Conservation (phyloP, 192 early-diverging fungal genomes). For the Coemansia reversa region DNA sequence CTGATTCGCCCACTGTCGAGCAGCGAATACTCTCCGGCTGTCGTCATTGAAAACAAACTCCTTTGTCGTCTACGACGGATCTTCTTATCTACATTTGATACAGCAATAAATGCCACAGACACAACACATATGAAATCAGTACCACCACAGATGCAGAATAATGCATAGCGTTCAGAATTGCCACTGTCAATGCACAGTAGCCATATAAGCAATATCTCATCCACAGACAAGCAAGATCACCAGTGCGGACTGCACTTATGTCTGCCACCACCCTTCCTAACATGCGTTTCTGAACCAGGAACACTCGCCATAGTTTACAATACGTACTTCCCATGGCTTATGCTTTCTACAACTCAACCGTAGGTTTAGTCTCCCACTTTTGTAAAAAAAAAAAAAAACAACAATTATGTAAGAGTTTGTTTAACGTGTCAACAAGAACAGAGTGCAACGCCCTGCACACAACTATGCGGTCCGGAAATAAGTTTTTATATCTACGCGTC, state of each 20-base stretch:
- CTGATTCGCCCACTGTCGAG: slow-evolving; percentile 39
- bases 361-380: not conserved
- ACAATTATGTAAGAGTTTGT: not conserved
- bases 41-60: slow-evolving; percentile 55
- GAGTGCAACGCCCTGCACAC: too few relatives aligned
- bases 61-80: slow-evolving; percentile 47
- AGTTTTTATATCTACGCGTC: too few relatives aligned
- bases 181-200: not conserved
- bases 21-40: slow-evolving; percentile 41
- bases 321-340: slow-evolving; percentile 19
- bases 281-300: not conserved
- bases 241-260: not conserved
- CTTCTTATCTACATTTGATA: slow-evolving; percentile 35
- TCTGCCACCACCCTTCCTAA: not conserved
- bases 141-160: not conserved
- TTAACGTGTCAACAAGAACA: not conserved
- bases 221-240: not conserved
- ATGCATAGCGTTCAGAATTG: not conserved
- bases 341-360: not conserved
- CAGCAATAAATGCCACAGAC: not conserved
- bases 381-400: not conserved
- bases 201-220: not conserved
- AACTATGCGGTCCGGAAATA: too few relatives aligned
- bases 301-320: not conserved
- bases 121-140: not conserved